A percentile compares a stretch with the other conserved stretches of the same genome.
phyloP scores from a whole-genome alignment of 2,329 filamentous ascomycete species.

The Calonectria multiphialidica region DNA sequence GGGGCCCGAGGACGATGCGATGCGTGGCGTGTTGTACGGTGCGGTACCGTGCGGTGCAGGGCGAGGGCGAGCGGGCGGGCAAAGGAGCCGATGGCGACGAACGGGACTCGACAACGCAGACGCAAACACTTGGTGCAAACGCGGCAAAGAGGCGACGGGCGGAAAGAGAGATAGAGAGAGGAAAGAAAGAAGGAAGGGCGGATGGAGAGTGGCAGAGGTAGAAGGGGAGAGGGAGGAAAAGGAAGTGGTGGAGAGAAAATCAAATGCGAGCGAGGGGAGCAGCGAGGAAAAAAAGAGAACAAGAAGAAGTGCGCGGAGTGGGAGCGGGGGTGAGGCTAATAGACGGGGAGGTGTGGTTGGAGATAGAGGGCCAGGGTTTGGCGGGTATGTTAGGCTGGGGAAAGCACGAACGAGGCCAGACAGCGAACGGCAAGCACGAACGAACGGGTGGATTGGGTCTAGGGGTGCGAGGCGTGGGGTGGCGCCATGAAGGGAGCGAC shows the following conservation, averaged over 20 bases:
- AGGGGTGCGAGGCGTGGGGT: slow-evolving; percentile 19
- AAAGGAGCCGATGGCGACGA: slow-evolving; percentile 32
- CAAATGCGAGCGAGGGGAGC: slow-evolving; percentile 47
- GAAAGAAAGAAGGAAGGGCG: slow-evolving; percentile 47
- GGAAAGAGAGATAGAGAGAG: slow-evolving; percentile 45
- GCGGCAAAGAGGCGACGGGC: slow-evolving; percentile 44
- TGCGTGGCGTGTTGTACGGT: slow-evolving; percentile 7
- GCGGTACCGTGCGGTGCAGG: slow-evolving; percentile 12
- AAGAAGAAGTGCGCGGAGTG: slow-evolving; percentile 46
- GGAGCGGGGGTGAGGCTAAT: slow-evolving; percentile 33
- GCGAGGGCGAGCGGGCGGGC: slow-evolving; percentile 30
- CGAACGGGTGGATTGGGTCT: slow-evolving; percentile 33
- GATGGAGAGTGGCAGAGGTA: slow-evolving; percentile 41
- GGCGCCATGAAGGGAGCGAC: neutral
- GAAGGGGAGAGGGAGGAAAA: slow-evolving; percentile 46
- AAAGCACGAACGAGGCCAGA: slow-evolving; percentile 25
- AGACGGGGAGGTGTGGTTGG: slow-evolving; percentile 19
- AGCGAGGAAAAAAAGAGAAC: slow-evolving; percentile 44
- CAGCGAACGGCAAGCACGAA: slow-evolving; percentile 25
- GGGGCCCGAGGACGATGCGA: slow-evolving; percentile 12
- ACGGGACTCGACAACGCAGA: slow-evolving; percentile 38
- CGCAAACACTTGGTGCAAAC: slow-evolving; percentile 27
- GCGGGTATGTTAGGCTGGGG: slow-evolving; percentile 40
- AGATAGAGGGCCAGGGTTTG: slow-evolving; percentile 31
- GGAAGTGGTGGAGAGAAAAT: slow-evolving; percentile 47